A percentile compares a stretch with the other conserved stretches of the same genome.
Evolutionary conservation across 1,284 basidiomycete species (phyloP).

Genomic region (Peniophora sp.): DNA sequence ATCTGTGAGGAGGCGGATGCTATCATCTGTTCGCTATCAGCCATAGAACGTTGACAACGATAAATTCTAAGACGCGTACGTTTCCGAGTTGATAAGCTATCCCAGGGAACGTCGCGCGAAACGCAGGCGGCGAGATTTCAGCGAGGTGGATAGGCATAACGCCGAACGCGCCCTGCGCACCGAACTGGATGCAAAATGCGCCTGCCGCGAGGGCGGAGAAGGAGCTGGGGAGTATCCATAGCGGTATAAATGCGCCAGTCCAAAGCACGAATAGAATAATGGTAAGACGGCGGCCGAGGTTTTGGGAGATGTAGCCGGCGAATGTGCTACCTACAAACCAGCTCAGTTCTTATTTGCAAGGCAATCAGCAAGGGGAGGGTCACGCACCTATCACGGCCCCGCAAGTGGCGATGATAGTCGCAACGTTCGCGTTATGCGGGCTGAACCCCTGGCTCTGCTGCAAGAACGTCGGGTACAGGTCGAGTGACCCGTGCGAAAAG

Average conservation of each 20-base stretch:
- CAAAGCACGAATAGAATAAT: constrained; percentile 59
- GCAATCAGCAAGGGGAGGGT: too few relatives aligned
- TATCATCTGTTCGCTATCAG: constrained; percentile 53
- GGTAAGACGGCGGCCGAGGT: constrained; percentile 81
- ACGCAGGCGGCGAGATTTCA: constrained; percentile 88
- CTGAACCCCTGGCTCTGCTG: constrained; percentile 51
- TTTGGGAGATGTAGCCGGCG: constrained; percentile 77
- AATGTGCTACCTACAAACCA: constrained; percentile 59
- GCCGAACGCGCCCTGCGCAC: constrained; percentile 81
- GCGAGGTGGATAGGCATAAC: constrained; percentile 81
- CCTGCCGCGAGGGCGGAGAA: constrained; percentile 67
- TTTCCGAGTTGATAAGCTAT: constrained; percentile 86
- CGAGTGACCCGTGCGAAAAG: constrained; percentile 77
- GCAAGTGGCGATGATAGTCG: constrained; percentile 89
- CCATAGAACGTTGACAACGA: too few relatives aligned
- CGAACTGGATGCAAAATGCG: constrained; percentile 82
- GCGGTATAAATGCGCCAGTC: constrained; percentile 66
- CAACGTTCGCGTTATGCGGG: constrained; percentile 61
- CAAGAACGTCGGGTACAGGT: constrained; percentile 79
- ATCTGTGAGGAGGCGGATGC: constrained; percentile 87
- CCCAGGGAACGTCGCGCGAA: constrained; percentile 90
- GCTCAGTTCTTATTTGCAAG: too few relatives aligned
- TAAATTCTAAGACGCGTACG: too few relatives aligned
- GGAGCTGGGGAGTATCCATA: constrained; percentile 73
- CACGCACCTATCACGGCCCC: constrained; percentile 8